Percentiles rank a stretch among this genome's conserved stretches.
These are phyloP conservation scores for Solanum chiquidenum DNA, from an alignment of 257 asterid genomes.

Conservation along the genomic window DNA sequence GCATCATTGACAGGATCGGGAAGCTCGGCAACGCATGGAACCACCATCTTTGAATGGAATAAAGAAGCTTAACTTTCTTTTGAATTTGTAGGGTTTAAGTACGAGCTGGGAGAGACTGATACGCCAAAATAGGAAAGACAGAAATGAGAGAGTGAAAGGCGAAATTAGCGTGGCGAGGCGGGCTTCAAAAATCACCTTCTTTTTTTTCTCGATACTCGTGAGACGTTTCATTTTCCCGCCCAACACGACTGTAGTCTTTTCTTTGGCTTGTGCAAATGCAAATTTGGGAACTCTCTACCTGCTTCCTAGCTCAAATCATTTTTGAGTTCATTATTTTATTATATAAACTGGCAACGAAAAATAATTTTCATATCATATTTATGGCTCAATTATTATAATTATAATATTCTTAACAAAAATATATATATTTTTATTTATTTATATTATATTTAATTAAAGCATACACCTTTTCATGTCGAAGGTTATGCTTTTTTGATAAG, in stretches of 20 bases:
- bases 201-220: background rate
- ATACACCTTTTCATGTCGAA: too few relatives aligned
- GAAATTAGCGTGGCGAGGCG: background rate
- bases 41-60: constrained; percentile 6
- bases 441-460: too few relatives aligned
- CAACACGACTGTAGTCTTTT: background rate
- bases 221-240: background rate
- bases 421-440: too few relatives aligned
- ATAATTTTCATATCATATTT: too few relatives aligned
- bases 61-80: background rate
- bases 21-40: background rate
- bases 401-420: too few relatives aligned
- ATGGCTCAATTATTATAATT: background rate
- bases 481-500: too few relatives aligned
- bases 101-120: background rate
- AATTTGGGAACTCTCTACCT: background rate
- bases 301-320: background rate
- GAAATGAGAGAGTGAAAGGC: background rate
- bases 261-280: background rate
- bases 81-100: background rate
- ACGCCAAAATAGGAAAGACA: background rate
- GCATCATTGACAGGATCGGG: background rate
- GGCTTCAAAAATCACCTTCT: background rate
- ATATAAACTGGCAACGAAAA: background rate
- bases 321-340: background rate